phyloP scores from a whole-genome alignment of 345 rosid genomes.

The Pistacia vera region DNA sequence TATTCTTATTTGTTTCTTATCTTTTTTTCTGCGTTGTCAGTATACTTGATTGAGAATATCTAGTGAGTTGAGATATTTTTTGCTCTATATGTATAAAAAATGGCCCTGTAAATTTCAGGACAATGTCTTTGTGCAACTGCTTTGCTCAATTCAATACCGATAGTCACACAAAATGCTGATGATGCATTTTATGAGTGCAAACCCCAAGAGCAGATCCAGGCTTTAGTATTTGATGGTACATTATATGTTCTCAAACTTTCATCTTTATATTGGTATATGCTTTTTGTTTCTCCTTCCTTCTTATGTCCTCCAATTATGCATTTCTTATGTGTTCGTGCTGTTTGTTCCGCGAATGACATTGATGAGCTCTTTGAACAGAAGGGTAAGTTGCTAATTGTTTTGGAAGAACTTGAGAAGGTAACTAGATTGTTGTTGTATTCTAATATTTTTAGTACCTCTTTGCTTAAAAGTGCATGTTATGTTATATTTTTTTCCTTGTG shows the following conservation, averaged over 20 bases:
- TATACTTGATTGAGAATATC: neutral
- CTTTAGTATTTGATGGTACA: conserved; percentile 93
- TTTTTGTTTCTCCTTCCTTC: conserved; percentile 8
- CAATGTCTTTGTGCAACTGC: conserved; percentile 93
- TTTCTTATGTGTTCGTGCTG: conserved; percentile 81
- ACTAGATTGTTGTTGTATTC: neutral
- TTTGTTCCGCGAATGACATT: conserved; percentile 85
- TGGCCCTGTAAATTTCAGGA: conserved; percentile 45
- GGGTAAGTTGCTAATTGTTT: conserved; percentile 94
- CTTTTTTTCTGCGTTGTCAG: neutral
- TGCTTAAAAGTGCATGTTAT: neutral
- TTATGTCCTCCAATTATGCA: neutral
- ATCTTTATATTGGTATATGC: neutral
- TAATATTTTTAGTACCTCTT: neutral
- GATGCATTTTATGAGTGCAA: conserved; percentile 97
- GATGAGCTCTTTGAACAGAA: conserved; percentile 94
- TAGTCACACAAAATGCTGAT: conserved; percentile 74
- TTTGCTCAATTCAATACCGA: conserved; percentile 94
- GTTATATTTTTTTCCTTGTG: neutral
- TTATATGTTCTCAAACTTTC: neutral
- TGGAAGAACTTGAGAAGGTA: conserved; percentile 96
- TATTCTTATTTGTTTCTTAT: neutral
- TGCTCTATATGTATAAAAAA: neutral
- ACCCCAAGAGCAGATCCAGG: conserved; percentile 95
- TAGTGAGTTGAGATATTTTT: neutral